A percentile compares a stretch with the other conserved stretches of the same genome.
Conservation (phyloP, 75 land plant genomes). For the Pinus taeda region DNA sequence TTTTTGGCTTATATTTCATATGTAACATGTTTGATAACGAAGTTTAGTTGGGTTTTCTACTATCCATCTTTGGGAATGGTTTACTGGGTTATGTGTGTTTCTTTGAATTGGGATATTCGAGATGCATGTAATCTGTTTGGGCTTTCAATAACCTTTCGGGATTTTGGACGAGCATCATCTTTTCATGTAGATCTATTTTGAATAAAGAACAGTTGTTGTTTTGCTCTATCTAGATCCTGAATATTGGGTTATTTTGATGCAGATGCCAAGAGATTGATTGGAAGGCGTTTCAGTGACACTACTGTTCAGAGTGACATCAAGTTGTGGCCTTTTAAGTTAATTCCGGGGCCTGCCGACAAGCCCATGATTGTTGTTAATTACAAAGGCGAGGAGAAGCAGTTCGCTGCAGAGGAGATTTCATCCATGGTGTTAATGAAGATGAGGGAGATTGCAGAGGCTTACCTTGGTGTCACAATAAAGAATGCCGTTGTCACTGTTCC, state of each 20-base stretch:
- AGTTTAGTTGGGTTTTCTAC: too few species aligned
- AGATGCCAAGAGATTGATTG: slow-evolving; percentile 40
- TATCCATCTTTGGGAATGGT: too few species aligned
- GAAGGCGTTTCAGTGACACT: slow-evolving; percentile 25
- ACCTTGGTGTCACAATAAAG: slow-evolving; percentile 21
- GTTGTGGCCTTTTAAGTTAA: slow-evolving; percentile 39
- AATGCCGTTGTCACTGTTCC: slow-evolving; percentile 25
- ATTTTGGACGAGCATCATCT: not conserved
- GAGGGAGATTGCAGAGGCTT: slow-evolving; percentile 40
- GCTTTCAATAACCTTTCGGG: not conserved
- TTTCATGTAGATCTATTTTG: not conserved
- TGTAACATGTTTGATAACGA: too few species aligned
- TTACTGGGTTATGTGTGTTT: not conserved
- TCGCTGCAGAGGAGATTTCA: slow-evolving; percentile 32
- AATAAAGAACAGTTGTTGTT: not conserved
- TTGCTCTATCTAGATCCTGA: not conserved
- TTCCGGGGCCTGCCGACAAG: slow-evolving; percentile 34
- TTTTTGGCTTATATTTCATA: too few species aligned
- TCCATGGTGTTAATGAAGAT: slow-evolving; percentile 35
- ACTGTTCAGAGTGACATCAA: slow-evolving; percentile 30
- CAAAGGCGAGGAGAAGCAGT: slow-evolving; percentile 30
- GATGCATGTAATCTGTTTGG: not conserved
- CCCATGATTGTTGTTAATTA: slow-evolving; percentile 31
- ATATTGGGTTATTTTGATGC: not conserved
- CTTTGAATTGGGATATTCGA: not conserved